Evolutionary conservation across 1,284 basidiomycete species (phyloP), one percentile per base, ranked within the genome.

Genomic region (Leucoagaricus sp.): DNA sequence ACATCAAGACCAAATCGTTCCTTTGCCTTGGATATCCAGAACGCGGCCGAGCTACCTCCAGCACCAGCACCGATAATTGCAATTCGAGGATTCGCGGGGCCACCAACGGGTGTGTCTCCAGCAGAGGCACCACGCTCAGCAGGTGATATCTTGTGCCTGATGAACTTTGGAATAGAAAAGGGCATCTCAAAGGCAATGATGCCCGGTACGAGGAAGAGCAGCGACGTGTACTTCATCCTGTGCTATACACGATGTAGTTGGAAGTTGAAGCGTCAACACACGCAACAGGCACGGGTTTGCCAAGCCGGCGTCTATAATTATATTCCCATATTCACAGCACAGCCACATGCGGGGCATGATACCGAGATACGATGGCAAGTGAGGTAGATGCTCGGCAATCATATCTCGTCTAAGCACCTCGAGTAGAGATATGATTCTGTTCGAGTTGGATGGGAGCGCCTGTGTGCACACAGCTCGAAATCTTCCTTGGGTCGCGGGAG

Each of bases 41-140:
- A 95, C 1, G 94, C 92, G 8, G 94, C 91, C 10, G 90, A 87
- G 9, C 85, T 85, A 2, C 94, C 95, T 7, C 82, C 91, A 7
- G 94, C 91, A 19, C 94, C 94, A 0, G 94, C 93, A 34, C 94
- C 94, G 42, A 96, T 83, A 65, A 96, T 86, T 6, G 94, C 94
- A 60, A 96, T 74, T 46, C 78, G 72, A 40, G 80, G 75, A 1
- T 70, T 68, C 8, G 58, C 55, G 19, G 63, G 53, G 1, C 23
- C 23, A 36, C 15, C 17, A 13, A 23, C 13, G n/a, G 33, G 33
- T 5, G 8, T 40, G 48, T n/a, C 34, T 21, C 13, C 17, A 17
- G 25, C 28, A n/a, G n/a, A n/a, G n/a, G 29, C 17, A 44, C 41
- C 26, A 2, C 25, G 52, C 10, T 33, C 49, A 23, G 31, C 25